Evolutionary conservation across 768 basidiomycete genomes (phyloP).

Genomic region (Pleurotus djamor): DNA sequence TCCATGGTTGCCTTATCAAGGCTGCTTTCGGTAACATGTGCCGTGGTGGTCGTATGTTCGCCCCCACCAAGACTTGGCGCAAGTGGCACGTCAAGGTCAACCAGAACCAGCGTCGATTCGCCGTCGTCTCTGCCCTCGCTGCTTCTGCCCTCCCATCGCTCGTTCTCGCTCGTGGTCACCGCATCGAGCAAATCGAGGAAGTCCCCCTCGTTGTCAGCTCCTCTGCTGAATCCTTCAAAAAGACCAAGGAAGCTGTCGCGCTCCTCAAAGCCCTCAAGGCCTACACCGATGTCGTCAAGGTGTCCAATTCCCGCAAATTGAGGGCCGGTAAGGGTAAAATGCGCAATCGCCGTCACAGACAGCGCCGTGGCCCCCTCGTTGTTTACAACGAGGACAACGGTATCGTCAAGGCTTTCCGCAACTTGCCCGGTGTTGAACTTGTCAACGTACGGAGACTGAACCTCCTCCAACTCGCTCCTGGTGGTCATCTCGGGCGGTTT

Average conservation of each 20-base stretch:
- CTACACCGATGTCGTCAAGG: conserved; percentile 92
- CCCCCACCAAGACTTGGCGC: conserved; percentile 99
- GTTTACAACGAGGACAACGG: conserved; percentile 98
- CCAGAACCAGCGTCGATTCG: conserved; percentile 99
- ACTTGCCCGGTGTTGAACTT: conserved; percentile 97
- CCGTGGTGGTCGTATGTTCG: conserved; percentile 99
- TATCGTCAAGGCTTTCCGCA: conserved; percentile 98
- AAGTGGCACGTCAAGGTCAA: conserved; percentile 99
- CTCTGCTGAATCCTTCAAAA: conserved; percentile 81
- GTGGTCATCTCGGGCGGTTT: conserved; percentile 99
- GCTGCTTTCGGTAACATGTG: conserved; percentile 99
- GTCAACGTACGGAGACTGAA: conserved; percentile 94
- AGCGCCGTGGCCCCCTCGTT: conserved; percentile 95
- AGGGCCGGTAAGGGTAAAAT: conserved; percentile 97
- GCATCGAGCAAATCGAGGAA: conserved; percentile 96
- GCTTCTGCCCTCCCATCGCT: conserved; percentile 97
- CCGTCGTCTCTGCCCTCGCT: conserved; percentile 95
- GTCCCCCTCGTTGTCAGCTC: conserved; percentile 90
- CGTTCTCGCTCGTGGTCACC: conserved; percentile 98
- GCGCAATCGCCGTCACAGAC: conserved; percentile 94
- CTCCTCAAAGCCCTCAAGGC: conserved; percentile 90
- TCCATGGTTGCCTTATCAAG: conserved; percentile 31
- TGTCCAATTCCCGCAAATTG: conserved; percentile 95
- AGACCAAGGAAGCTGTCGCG: conserved; percentile 96
- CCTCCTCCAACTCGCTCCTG: conserved; percentile 98